These are phyloP conservation scores for Boletus semigastroideus DNA, from an alignment of 1,284 basidiomycete species.

Conservation along the genomic window DNA sequence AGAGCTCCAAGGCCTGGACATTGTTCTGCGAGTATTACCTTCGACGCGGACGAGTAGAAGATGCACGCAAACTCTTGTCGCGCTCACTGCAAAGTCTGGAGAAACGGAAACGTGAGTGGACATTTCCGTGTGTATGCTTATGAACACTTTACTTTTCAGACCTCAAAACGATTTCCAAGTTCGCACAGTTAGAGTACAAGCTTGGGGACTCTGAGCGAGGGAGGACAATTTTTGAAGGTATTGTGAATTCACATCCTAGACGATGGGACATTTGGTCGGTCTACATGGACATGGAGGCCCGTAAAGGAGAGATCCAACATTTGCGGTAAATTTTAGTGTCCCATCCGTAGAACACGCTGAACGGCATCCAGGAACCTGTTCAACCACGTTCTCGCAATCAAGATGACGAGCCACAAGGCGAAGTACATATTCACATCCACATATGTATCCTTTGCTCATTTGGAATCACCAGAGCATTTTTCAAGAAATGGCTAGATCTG, in stretches of 20 bases:
- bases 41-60: slow-evolving; percentile 69
- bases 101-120: slow-evolving; percentile 86
- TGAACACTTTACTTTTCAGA: slow-evolving; percentile 49
- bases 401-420: slow-evolving; percentile 93
- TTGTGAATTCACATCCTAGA: slow-evolving; percentile 92
- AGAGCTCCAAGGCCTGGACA: slow-evolving; percentile 91
- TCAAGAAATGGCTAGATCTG: slow-evolving; percentile 96
- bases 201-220: slow-evolving; percentile 93
- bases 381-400: slow-evolving; percentile 76
- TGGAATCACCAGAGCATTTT: slow-evolving; percentile 58
- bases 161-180: slow-evolving; percentile 91
- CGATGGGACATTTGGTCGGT: slow-evolving; percentile 95
- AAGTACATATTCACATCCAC: slow-evolving; percentile 55
- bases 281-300: slow-evolving; percentile 95
- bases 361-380: slow-evolving; percentile 67
- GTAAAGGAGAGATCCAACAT: slow-evolving; percentile 73
- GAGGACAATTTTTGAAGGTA: slow-evolving; percentile 94
- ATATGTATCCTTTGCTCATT: slow-evolving; percentile 7
- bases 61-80: slow-evolving; percentile 85
- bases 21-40: slow-evolving; percentile 82
- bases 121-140: not conserved
- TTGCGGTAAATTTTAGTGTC: slow-evolving; percentile 50
- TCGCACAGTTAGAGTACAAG: slow-evolving; percentile 95
- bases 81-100: slow-evolving; percentile 91
- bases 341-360: slow-evolving; percentile 7